phyloP scores from a whole-genome alignment of 805 yeast species.

The Barnettozyma wickerhamii region DNA sequence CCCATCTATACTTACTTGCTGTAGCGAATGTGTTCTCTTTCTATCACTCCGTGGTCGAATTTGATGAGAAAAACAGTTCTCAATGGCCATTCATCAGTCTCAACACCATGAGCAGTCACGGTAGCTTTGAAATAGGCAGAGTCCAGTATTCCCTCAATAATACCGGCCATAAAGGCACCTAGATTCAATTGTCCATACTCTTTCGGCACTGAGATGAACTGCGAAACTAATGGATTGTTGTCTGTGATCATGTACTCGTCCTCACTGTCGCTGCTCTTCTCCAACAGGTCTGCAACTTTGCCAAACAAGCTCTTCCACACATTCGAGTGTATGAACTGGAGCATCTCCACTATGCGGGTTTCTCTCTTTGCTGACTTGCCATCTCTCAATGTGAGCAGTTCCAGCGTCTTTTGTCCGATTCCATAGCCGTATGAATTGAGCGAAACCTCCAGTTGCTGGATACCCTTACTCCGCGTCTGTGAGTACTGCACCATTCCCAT shows the following conservation, averaged over 20 bases:
- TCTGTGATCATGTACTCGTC: slow-evolving; percentile 62
- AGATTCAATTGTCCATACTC: slow-evolving; percentile 77
- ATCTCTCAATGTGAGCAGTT: slow-evolving; percentile 63
- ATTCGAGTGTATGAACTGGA: slow-evolving; percentile 67
- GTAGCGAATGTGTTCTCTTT: slow-evolving; percentile 48
- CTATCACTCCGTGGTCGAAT: slow-evolving; percentile 54
- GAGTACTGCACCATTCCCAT: slow-evolving; percentile 66
- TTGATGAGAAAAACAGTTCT: slow-evolving; percentile 75
- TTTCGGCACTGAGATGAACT: slow-evolving; percentile 70
- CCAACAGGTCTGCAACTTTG: slow-evolving; percentile 66
- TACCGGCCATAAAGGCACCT: slow-evolving; percentile 80
- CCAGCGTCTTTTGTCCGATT: slow-evolving; percentile 68
- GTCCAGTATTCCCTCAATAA: slow-evolving; percentile 78
- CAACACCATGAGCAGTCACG: slow-evolving; percentile 81
- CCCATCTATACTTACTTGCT: no score
- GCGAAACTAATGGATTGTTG: slow-evolving; percentile 64
- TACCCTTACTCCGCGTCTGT: slow-evolving; percentile 56
- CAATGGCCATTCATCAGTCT: slow-evolving; percentile 50
- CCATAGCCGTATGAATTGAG: slow-evolving; percentile 74
- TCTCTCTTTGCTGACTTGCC: slow-evolving; percentile 67
- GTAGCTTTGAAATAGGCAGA: slow-evolving; percentile 65
- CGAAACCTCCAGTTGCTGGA: slow-evolving; percentile 59
- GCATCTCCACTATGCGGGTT: slow-evolving; percentile 56
- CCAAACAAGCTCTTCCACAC: slow-evolving; percentile 78
- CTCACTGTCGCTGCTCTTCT: slow-evolving; percentile 63